Percentiles rank a stretch among this genome's conserved stretches.
Conservation (phyloP, 371 early-diverging fungal species). For the Mortierella sp. region DNA sequence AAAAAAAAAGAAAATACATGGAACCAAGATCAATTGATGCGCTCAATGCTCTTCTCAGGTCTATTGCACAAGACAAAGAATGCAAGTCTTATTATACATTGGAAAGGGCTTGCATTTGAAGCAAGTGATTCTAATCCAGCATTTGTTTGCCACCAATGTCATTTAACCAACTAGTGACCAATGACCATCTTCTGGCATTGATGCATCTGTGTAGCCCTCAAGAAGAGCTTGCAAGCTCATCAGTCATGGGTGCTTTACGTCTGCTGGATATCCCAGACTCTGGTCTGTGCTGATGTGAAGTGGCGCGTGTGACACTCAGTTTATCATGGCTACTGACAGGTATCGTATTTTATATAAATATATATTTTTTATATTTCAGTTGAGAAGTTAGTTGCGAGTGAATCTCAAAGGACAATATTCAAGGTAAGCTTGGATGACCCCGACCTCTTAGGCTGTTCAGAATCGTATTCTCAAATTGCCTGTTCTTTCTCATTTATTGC, state of each 20-base stretch:
- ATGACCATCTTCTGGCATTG: conserved; percentile 34
- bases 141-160: not conserved
- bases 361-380: conserved; percentile 8
- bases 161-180: conserved; percentile 21
- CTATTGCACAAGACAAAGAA: conserved; percentile 21
- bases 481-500: not conserved
- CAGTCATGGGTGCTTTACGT: conserved; percentile 41
- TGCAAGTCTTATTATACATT: conserved; percentile 9
- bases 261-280: conserved; percentile 38
- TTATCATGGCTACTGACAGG: not conserved
- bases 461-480: not conserved
- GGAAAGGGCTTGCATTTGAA: not conserved
- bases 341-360: not conserved
- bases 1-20: conserved; percentile 9
- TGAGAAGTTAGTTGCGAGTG: conserved; percentile 20
- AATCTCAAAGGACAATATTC: conserved; percentile 16
- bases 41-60: conserved; percentile 17
- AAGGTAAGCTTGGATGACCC: conserved; percentile 11
- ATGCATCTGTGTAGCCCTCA: conserved; percentile 33
- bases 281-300: conserved; percentile 15
- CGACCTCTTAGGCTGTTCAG: not conserved
- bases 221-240: conserved; percentile 20
- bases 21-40: conserved; percentile 12
- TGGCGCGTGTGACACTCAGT: not conserved
- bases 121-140: not conserved